Evolutionary conservation across 371 early-diverging fungal genomes (phyloP).

Genomic region (Mortierella sp.): DNA sequence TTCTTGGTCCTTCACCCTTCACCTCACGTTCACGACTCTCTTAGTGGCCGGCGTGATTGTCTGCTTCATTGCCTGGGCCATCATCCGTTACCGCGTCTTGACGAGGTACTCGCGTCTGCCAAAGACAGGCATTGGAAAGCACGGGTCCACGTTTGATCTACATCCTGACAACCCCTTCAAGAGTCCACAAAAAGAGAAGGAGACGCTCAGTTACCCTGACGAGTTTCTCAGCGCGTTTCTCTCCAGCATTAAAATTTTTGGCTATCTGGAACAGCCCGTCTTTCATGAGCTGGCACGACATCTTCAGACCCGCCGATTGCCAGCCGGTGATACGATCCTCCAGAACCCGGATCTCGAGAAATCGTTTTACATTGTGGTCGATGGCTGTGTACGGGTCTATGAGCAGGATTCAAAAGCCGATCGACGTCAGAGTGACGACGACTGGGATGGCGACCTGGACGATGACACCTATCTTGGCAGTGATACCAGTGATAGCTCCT

Average conservation of each 20-base stretch:
- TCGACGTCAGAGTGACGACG: conserved; percentile 33
- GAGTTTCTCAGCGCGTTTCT: conserved; percentile 88
- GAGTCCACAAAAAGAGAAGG: conserved; percentile 61
- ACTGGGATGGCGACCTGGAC: conserved; percentile 24
- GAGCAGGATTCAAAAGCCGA: conserved; percentile 59
- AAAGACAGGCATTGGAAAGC: conserved; percentile 47
- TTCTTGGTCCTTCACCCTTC: conserved; percentile 76
- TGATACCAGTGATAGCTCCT: conserved; percentile 4
- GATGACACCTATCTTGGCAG: conserved; percentile 15
- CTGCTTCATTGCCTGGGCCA: conserved; percentile 58
- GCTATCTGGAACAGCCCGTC: conserved; percentile 95
- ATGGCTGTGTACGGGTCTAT: conserved; percentile 91
- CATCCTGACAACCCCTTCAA: conserved; percentile 79
- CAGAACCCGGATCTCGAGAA: conserved; percentile 78
- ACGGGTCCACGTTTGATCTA: conserved; percentile 78
- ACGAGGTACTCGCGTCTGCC: conserved; percentile 86
- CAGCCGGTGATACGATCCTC: conserved; percentile 89
- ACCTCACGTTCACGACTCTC: conserved; percentile 69
- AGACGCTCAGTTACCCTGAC: conserved; percentile 70
- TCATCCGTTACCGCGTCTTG: conserved; percentile 78
- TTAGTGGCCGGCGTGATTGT: conserved; percentile 58
- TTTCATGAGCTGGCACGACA: conserved; percentile 94
- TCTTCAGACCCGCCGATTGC: conserved; percentile 84
- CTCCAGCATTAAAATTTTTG: conserved; percentile 95
- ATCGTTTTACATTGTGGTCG: conserved; percentile 94